Conservation (phyloP, 2,329 filamentous ascomycete genomes). For the Chrysosporium queenslandicum region DNA sequence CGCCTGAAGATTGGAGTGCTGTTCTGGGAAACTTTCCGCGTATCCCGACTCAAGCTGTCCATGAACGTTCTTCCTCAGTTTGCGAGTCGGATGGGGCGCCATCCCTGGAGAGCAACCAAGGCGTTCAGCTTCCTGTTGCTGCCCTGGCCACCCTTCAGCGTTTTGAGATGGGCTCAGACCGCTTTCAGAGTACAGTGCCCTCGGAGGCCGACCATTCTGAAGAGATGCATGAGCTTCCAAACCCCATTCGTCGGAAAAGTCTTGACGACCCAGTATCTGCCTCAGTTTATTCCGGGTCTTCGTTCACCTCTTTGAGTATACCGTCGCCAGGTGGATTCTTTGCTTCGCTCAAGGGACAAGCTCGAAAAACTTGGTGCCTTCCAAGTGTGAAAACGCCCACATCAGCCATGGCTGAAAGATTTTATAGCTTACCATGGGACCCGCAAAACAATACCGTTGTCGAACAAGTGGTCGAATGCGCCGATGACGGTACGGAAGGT, state of each 20-base stretch:
- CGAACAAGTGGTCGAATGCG: conserved; percentile 58
- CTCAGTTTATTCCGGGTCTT: conserved; percentile 53
- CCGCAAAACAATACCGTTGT: conserved; percentile 41
- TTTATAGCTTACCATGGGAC: conserved; percentile 77
- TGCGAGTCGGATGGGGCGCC: conserved; percentile 11
- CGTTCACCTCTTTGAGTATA: conserved; percentile 72
- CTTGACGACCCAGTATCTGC: conserved; percentile 40
- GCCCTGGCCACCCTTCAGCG: conserved; percentile 73
- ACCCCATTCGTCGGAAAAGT: conserved; percentile 39
- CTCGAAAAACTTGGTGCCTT: conserved; percentile 73
- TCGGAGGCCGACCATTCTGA: conserved; percentile 40
- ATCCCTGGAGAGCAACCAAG: conserved; percentile 32
- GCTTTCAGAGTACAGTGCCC: conserved; percentile 32
- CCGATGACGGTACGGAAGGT: conserved; percentile 26
- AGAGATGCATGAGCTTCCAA: conserved; percentile 54
- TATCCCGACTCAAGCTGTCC: conserved; percentile 26
- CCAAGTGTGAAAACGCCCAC: conserved; percentile 54
- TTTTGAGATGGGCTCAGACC: conserved; percentile 46
- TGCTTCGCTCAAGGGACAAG: conserved; percentile 64
- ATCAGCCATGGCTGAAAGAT: conserved; percentile 82
- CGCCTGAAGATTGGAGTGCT: conserved; percentile 51
- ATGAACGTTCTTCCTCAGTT: conserved; percentile 19
- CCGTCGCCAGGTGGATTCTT: conserved; percentile 91
- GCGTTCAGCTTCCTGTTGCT: conserved; percentile 64
- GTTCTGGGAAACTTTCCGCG: conserved; percentile 34